These are phyloP conservation scores for Pichia sporocuriosa DNA, from an alignment of 805 yeast genomes.

Conservation along the genomic window DNA sequence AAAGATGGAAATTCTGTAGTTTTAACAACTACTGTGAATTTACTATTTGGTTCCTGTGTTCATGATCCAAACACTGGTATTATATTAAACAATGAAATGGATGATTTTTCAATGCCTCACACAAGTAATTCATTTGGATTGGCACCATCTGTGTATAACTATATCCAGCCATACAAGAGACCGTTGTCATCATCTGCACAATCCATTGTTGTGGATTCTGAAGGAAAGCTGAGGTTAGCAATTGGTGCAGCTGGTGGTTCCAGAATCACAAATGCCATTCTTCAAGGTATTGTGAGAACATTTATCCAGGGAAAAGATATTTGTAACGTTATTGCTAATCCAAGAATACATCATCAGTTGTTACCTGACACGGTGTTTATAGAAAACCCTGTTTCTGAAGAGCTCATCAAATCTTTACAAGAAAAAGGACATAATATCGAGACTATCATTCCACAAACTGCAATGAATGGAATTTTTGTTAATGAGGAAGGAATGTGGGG, in stretches of 20 bases:
- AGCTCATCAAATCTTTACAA: slow-evolving; percentile 31
- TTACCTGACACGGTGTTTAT: slow-evolving; percentile 62
- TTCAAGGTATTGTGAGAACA: slow-evolving; percentile 69
- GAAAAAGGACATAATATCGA: slow-evolving; percentile 45
- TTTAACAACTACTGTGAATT: slow-evolving; percentile 83
- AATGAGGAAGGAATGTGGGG: slow-evolving; percentile 48
- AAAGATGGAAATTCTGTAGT: slow-evolving; percentile 68
- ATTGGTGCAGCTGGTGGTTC: slow-evolving; percentile 96
- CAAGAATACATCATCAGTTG: slow-evolving; percentile 85
- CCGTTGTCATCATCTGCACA: slow-evolving; percentile 86
- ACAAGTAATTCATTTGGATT: slow-evolving; percentile 70
- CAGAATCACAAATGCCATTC: slow-evolving; percentile 71
- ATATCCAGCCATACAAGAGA: slow-evolving; percentile 65
- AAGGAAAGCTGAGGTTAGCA: slow-evolving; percentile 51
- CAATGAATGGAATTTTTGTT: slow-evolving; percentile 48
- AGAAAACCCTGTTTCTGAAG: slow-evolving; percentile 46
- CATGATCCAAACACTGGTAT: slow-evolving; percentile 80
- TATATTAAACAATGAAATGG: slow-evolving; percentile 86
- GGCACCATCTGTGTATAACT: slow-evolving; percentile 75
- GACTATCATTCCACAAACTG: slow-evolving; percentile 41
- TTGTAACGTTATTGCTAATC: slow-evolving; percentile 66
- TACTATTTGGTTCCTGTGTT: slow-evolving; percentile 75
- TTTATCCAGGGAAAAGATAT: slow-evolving; percentile 53
- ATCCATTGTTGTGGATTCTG: slow-evolving; percentile 46
- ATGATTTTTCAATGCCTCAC: slow-evolving; percentile 77